Percentiles rank a stretch among this genome's conserved stretches.
These are phyloP conservation scores for Rhytidiadelphus loreus DNA, from an alignment of 225 moss, liverwort and hornwort genomes.

Conservation along the genomic window DNA sequence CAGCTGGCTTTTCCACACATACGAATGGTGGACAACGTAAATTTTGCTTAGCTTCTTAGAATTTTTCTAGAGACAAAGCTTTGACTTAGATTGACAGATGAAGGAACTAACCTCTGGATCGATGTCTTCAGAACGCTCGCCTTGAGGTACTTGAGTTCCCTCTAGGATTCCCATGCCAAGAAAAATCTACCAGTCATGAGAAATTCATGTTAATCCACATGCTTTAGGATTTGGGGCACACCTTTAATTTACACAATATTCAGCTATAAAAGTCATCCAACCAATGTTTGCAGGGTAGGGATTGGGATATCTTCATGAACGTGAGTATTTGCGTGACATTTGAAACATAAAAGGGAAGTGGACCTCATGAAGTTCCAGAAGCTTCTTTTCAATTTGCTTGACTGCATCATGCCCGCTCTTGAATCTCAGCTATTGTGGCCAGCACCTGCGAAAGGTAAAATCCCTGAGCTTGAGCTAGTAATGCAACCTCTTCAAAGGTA, in stretches of 20 bases:
- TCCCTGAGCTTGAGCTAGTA: neutral
- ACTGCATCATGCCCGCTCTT: constrained; percentile 6
- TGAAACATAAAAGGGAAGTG: neutral
- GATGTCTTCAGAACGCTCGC: constrained; percentile 36
- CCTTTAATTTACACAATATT: neutral
- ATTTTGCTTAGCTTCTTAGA: neutral
- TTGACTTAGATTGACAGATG: neutral
- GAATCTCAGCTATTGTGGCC: constrained; percentile 38
- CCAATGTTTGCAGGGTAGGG: neutral
- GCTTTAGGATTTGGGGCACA: neutral
- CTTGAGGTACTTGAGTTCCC: constrained; percentile 48
- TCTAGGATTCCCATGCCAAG: constrained; percentile 41
- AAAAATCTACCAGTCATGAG: too few relatives aligned
- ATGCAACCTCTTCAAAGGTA: neutral
- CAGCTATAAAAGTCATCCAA: neutral
- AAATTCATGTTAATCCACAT: neutral
- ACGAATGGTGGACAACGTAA: neutral
- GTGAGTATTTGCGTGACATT: neutral
- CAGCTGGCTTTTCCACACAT: neutral
- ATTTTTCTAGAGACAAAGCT: neutral
- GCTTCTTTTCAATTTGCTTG: constrained; percentile 46
- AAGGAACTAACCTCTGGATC: constrained; percentile 28
- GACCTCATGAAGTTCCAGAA: too few relatives aligned
- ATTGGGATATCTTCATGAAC: neutral
- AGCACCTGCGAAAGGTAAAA: constrained; percentile 7